Conservation (phyloP, 1,284 basidiomycete genomes). For the Papiliotrema terrestris region DNA sequence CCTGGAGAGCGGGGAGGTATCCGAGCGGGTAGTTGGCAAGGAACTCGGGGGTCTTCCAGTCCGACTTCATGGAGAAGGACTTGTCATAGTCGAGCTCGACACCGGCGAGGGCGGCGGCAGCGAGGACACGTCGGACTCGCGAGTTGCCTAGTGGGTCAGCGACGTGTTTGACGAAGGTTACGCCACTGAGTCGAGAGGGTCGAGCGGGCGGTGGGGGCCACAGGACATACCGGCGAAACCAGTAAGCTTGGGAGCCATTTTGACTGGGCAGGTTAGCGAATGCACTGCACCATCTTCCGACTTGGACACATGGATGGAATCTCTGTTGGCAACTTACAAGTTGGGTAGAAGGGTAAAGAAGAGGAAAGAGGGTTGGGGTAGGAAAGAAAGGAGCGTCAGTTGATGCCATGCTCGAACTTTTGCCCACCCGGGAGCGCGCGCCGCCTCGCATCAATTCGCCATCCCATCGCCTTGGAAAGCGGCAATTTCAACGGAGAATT, state of each 20-base stretch:
- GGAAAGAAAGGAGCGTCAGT: too few relatives aligned
- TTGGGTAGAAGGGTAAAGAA: too few relatives aligned
- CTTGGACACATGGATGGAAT: too few relatives aligned
- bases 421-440: too few relatives aligned
- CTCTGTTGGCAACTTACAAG: too few relatives aligned
- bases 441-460: too few relatives aligned
- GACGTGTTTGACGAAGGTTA: not conserved
- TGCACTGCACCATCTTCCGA: too few relatives aligned
- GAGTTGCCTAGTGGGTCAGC: slow-evolving; percentile 35
- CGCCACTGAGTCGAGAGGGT: not conserved
- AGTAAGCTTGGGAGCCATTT: slow-evolving; percentile 39
- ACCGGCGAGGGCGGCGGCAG: slow-evolving; percentile 67
- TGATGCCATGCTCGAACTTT: too few relatives aligned
- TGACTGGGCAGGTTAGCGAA: not conserved
- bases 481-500: too few relatives aligned
- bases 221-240: slow-evolving; percentile 35
- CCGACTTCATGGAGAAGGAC: slow-evolving; percentile 54
- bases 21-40: slow-evolving; percentile 74
- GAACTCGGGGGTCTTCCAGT: slow-evolving; percentile 71
- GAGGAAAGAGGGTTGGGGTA: too few relatives aligned
- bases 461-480: too few relatives aligned
- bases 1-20: slow-evolving; percentile 75
- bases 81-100: slow-evolving; percentile 66
- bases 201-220: not conserved
- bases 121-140: slow-evolving; percentile 59